phyloP scores from a whole-genome alignment of 2,329 filamentous ascomycete genomes.

The Rhynchosporium secalis region DNA sequence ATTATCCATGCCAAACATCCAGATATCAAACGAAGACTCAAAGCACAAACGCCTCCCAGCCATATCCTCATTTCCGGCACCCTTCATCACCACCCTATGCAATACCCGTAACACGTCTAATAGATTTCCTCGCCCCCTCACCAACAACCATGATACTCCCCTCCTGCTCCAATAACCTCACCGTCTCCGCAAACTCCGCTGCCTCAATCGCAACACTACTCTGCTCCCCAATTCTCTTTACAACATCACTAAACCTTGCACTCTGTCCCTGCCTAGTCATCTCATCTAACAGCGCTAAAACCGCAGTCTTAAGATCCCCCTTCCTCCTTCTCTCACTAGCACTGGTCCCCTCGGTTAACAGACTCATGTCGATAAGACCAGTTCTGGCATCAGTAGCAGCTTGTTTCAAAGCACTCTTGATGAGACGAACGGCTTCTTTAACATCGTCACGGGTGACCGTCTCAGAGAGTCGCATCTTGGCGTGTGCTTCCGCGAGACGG shows the following conservation, averaged over 20 bases:
- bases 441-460: constrained; percentile 82
- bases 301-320: constrained; percentile 79
- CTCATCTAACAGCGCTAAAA: constrained; percentile 77
- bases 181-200: constrained; percentile 78
- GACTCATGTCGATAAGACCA: constrained; percentile 93
- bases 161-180: constrained; percentile 80
- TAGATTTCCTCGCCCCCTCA: constrained; percentile 78
- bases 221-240: constrained; percentile 69
- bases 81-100: constrained; percentile 34
- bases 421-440: constrained; percentile 84
- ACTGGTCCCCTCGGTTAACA: constrained; percentile 92
- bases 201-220: constrained; percentile 71
- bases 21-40: not conserved
- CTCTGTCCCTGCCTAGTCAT: constrained; percentile 66
- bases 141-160: constrained; percentile 78
- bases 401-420: constrained; percentile 92
- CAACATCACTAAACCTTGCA: constrained; percentile 78
- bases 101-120: constrained; percentile 70
- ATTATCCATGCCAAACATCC: not conserved
- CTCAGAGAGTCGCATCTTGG: constrained; percentile 87
- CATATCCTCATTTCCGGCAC: not conserved
- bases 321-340: constrained; percentile 81
- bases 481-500: constrained; percentile 91
- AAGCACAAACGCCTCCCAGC: not conserved
- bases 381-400: constrained; percentile 91